Evolutionary conservation across 352 stramenopile species (phyloP).

Genomic region (Pythium apleroticum): DNA sequence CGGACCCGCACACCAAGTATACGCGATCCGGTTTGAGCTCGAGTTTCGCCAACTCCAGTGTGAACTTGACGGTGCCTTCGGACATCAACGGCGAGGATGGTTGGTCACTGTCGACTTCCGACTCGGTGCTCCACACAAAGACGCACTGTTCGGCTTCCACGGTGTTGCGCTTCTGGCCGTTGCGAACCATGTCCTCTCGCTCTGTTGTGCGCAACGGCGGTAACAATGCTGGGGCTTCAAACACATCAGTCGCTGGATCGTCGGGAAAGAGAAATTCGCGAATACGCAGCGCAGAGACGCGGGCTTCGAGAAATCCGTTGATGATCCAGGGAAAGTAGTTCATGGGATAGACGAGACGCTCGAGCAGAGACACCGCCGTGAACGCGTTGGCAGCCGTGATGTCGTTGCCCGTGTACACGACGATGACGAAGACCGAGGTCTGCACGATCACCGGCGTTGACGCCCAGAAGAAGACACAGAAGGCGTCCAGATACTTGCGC

Average conservation of each 20-base stretch:
- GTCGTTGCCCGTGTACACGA: conserved; percentile 69
- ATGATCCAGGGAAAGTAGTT: conserved; percentile 93
- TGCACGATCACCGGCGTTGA: conserved; percentile 87
- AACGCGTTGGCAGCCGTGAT: conserved; percentile 82
- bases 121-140: conserved; percentile 30
- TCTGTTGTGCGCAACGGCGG: conserved; percentile 10
- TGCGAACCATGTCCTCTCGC: conserved; percentile 2
- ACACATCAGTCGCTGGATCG: conserved; percentile 4
- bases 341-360: conserved; percentile 90
- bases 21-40: conserved; percentile 35
- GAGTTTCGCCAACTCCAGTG: conserved; percentile 48
- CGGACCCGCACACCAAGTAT: conserved; percentile 81
- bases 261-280: conserved; percentile 63
- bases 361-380: conserved; percentile 82
- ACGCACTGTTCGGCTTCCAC: conserved; percentile 31
- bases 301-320: conserved; percentile 85
- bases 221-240: conserved; percentile 1
- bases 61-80: conserved; percentile 28
- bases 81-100: conserved; percentile 20
- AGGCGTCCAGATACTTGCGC: conserved; percentile 88
- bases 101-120: not conserved
- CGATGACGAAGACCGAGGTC: conserved; percentile 75
- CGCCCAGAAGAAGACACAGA: conserved; percentile 91
- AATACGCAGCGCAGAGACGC: conserved; percentile 78
- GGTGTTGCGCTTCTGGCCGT: conserved; percentile 3